Base-by-base conservation (phyloP, 1,139 yeast species). In the Komagataea norvegica region DNA sequence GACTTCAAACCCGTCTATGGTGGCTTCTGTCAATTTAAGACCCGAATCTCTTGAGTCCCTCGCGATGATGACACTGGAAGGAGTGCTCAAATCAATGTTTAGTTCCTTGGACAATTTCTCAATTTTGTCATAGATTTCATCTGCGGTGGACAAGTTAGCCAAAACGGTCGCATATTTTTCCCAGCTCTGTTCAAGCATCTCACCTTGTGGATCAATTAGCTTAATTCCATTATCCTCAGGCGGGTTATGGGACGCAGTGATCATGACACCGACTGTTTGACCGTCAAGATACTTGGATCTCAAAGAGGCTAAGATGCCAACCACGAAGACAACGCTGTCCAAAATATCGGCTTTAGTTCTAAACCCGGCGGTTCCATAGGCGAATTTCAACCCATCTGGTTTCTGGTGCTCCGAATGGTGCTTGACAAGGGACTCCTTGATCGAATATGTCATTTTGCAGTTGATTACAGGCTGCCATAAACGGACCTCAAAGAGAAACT, bases 361-460 rank as follows among this genome's bases (percentile, higher is more conserved):
- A 66, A 93, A 91, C 8, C 99, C 99, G 1, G 99, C 98, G 1
- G 99, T 91, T 15, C 99, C 99, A 57, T 91, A 91, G 14, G 74
- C 62, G 56, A 74, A 82, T 3, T 50, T 56, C 33, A 70, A 55
- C 16, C 63, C 67, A 13, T 64, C 64, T 0, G 82, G 75, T 25
- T 49, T 70, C 68, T 15, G 74, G 70, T 53, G 57, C 2, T 37
- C 4, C 3, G 43, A 3, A 32, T 49, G 51, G 34, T 34, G 29
- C 29, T 40, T 38, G 3, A 38, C 31, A n/a, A 52, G 25, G 19
- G 42, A 45, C 2, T 36, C 31, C 13, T 30, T 36, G 18, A 51
- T 38, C 21, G 42, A 40, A 17, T 38, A 26, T 1, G 44, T 11
- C 49, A 46, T 49, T 26, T 26, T 26, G 17, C 29, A 15, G 29